Evolutionary conservation across 176 grass and related monocot species (phyloP).

Genomic region (Urochloa ruziziensis): DNA sequence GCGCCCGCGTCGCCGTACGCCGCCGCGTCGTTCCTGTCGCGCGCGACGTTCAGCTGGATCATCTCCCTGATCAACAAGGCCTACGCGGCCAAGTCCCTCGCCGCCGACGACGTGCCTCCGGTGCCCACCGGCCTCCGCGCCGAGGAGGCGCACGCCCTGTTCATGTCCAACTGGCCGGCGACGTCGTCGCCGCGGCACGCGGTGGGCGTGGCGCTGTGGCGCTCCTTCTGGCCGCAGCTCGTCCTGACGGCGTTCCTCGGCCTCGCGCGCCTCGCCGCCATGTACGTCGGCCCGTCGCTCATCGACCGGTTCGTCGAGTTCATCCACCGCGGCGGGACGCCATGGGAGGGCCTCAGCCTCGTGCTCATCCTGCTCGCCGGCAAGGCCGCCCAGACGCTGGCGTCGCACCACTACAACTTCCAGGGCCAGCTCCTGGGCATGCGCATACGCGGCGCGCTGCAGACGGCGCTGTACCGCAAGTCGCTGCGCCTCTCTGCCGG

Average conservation of each 20-base stretch:
- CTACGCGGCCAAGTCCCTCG: not conserved
- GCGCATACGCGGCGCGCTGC: slow-evolving; percentile 71
- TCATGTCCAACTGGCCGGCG: slow-evolving; percentile 38
- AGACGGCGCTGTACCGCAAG: slow-evolving; percentile 67
- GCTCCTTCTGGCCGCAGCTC: slow-evolving; percentile 43
- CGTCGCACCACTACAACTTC: slow-evolving; percentile 67
- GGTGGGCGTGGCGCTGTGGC: slow-evolving; percentile 39
- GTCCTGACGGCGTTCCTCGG: slow-evolving; percentile 19
- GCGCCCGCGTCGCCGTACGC: slow-evolving; percentile 5
- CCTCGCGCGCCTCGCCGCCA: slow-evolving; percentile 26
- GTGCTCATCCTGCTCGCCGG: slow-evolving; percentile 40
- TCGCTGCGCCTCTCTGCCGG: slow-evolving; percentile 50
- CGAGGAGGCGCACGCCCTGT: slow-evolving; percentile 12
- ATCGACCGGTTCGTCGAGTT: slow-evolving; percentile 43
- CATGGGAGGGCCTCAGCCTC: slow-evolving; percentile 35
- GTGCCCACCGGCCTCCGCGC: slow-evolving; percentile 9
- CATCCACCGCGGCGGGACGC: slow-evolving; percentile 28
- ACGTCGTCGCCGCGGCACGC: slow-evolving; percentile 17
- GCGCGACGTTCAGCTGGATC: slow-evolving; percentile 47
- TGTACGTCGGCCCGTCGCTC: slow-evolving; percentile 42
- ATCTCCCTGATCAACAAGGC: slow-evolving; percentile 32
- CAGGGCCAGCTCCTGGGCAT: slow-evolving; percentile 56
- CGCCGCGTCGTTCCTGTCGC: slow-evolving; percentile 39
- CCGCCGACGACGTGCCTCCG: slow-evolving; percentile 18
- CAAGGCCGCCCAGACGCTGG: slow-evolving; percentile 46